Conservation (phyloP, 163 green algal genomes). For the Prototheca wickerhamii region DNA sequence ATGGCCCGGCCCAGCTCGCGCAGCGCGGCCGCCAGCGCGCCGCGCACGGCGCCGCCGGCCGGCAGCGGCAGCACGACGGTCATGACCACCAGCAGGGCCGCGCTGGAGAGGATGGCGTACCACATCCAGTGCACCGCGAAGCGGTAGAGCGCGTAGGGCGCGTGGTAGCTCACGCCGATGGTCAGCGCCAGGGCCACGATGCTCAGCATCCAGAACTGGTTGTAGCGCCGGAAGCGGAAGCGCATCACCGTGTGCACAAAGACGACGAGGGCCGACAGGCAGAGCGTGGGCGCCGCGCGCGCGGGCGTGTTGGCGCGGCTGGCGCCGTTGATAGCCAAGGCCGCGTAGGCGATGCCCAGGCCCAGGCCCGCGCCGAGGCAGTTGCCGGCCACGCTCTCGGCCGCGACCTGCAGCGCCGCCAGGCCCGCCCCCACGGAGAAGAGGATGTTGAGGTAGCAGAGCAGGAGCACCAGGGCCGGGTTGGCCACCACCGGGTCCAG, state of each 20-base stretch:
- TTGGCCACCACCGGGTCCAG: slow-evolving; percentile 5
- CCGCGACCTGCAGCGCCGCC: slow-evolving; percentile 7
- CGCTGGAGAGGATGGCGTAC: slow-evolving; percentile 4
- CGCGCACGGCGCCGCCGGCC: slow-evolving; percentile 5
- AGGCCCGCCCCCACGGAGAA: not conserved
- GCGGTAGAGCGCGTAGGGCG: not conserved
- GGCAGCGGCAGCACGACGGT: slow-evolving; percentile 15
- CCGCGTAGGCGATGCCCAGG: not conserved
- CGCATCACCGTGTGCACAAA: slow-evolving; percentile 4
- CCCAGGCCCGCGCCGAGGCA: not conserved
- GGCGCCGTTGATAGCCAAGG: slow-evolving; percentile 9
- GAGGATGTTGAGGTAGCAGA: slow-evolving; percentile 17
- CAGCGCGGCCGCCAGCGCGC: not conserved
- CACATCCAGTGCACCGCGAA: slow-evolving; percentile 3
- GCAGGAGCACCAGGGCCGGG: not conserved
- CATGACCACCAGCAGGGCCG: slow-evolving; percentile 2
- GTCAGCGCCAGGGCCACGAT: slow-evolving; percentile 6
- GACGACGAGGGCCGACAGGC: not conserved
- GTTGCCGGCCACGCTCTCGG: not conserved
- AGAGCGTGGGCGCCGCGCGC: not conserved
- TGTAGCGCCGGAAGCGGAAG: slow-evolving; percentile 4
- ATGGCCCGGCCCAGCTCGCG: not conserved
- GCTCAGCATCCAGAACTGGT: not conserved
- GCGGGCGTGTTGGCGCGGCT: not conserved
- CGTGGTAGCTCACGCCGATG: slow-evolving; percentile 7